A percentile compares a stretch with the other conserved stretches of the same genome.
Conservation (phyloP, 805 yeast genomes). For the Candida peoriensis region DNA sequence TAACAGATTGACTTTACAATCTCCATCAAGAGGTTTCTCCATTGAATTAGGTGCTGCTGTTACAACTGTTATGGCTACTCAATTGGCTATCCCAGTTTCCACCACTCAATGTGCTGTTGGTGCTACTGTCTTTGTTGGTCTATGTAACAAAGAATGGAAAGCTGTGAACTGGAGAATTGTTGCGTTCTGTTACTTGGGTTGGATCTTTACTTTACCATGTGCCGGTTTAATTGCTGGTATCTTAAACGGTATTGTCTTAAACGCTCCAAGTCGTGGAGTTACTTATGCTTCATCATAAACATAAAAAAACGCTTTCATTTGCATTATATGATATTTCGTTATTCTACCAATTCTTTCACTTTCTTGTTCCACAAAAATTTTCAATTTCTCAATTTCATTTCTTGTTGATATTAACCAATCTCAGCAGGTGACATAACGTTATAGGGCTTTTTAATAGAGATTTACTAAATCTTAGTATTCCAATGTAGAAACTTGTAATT, state of each 20-base stretch:
- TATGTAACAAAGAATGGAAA: conserved; percentile 58
- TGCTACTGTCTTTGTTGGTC: conserved; percentile 70
- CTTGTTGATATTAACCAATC: no score
- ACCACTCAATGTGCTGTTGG: conserved; percentile 80
- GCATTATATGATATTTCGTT: no score
- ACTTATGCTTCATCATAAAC: conserved; percentile 18
- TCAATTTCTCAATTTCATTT: no score
- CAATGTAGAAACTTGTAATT: no score
- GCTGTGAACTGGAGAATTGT: conserved; percentile 79
- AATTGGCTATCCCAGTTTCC: conserved; percentile 64
- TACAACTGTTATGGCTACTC: conserved; percentile 72
- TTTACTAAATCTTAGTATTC: no score
- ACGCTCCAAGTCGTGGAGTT: conserved; percentile 51
- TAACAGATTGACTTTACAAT: conserved; percentile 67
- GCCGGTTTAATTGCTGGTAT: conserved; percentile 72
- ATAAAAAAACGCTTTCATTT: no score
- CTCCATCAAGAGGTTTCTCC: conserved; percentile 74
- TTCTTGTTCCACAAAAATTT: no score
- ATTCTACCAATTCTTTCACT: no score
- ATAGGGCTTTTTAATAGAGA: no score
- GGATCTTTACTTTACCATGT: conserved; percentile 68
- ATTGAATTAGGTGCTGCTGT: conserved; percentile 77
- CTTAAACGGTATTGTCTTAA: conserved; percentile 54
- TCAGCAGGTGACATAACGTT: no score
- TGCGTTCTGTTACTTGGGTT: conserved; percentile 63